Percentiles rank a stretch among this genome's conserved stretches.
phyloP scores from a whole-genome alignment of 805 yeast species.

The Myxozyma neotropica region DNA sequence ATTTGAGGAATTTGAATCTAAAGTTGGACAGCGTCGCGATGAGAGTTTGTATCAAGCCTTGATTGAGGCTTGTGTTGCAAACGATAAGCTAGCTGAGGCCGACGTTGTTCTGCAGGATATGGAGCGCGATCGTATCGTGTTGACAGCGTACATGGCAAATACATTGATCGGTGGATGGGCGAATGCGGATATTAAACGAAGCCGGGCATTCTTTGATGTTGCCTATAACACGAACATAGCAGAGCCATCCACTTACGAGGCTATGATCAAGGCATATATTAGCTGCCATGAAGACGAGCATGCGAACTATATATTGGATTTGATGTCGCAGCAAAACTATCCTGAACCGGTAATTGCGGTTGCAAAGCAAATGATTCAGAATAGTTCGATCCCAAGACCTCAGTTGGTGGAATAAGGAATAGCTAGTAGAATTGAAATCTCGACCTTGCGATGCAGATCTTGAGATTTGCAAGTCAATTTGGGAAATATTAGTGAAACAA shows the following conservation, averaged over 20 bases:
- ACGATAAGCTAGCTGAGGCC: constrained; percentile 40
- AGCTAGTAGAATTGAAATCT: neutral
- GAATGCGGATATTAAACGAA: constrained; percentile 34
- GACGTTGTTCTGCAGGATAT: constrained; percentile 19
- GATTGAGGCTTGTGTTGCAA: constrained; percentile 45
- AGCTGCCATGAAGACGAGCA: constrained; percentile 33
- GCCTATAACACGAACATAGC: constrained; percentile 32
- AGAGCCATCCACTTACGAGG: constrained; percentile 45
- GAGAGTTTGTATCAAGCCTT: constrained; percentile 46
- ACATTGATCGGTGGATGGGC: constrained; percentile 45
- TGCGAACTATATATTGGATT: constrained; percentile 35
- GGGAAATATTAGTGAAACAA: too few species aligned
- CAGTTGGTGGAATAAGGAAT: neutral
- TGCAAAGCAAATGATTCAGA: constrained; percentile 23
- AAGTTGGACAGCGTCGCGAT: constrained; percentile 44
- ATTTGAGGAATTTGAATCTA: constrained; percentile 40
- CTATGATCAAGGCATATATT: constrained; percentile 42
- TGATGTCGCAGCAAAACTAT: constrained; percentile 37
- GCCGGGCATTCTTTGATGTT: constrained; percentile 40
- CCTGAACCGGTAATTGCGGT: constrained; percentile 42
- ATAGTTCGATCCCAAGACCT: neutral
- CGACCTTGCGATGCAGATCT: too few species aligned
- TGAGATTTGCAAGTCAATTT: neutral
- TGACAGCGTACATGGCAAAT: constrained; percentile 43
- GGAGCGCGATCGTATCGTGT: constrained; percentile 38